Base-by-base conservation (phyloP, 2,329 filamentous ascomycete genomes). In the Neonectria neomacrospora region DNA sequence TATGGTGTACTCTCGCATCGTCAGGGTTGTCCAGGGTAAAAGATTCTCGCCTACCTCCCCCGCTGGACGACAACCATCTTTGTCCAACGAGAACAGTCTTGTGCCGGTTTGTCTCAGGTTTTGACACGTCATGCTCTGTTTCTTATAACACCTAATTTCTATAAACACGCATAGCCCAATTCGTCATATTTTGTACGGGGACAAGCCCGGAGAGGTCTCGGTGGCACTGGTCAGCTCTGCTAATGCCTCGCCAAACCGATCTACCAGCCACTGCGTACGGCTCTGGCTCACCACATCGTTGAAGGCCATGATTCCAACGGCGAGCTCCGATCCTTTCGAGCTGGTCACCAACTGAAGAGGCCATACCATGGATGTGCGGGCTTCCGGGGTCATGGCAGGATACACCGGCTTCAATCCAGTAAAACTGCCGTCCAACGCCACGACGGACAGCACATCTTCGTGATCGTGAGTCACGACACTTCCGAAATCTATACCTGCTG, bases 21-120 rank as follows among this genome's bases (percentile, higher is more conserved):
- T 70, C 1, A 18, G 58, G 1, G 58, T 52, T 1, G 28, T 70
- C 0, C 32, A 37, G 0, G 67, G 50, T 5, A 58, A 67, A 0
- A n/a, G 20, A 0, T 65, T 44, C 11, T 70, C 67, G 1, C 10
- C 54, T 1, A 58, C 70, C 2, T 28, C 65, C 2, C 55, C 58
- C 59, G 42, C 8, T 62, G 66, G 32, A 70, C 63, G 5, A 70
- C 68, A 0, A 51, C 58, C 0, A 39, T 70, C 3, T 70, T 70
- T 1, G 65, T 70, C 1, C 9, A n/a, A n/a, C n/a, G n/a, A n/a
- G n/a, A n/a, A n/a, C n/a, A n/a, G n/a, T n/a, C n/a, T n/a, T n/a
- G n/a, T n/a, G n/a, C n/a, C n/a, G n/a, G n/a, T n/a, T n/a, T n/a
- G n/a, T n/a, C n/a, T n/a, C n/a, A n/a, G n/a, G n/a, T n/a, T n/a